Percentiles rank a stretch among this genome's conserved stretches.
Evolutionary conservation across 2,329 filamentous ascomycete genomes (phyloP).

Genomic region (Ophiosphaerella herpotricha): DNA sequence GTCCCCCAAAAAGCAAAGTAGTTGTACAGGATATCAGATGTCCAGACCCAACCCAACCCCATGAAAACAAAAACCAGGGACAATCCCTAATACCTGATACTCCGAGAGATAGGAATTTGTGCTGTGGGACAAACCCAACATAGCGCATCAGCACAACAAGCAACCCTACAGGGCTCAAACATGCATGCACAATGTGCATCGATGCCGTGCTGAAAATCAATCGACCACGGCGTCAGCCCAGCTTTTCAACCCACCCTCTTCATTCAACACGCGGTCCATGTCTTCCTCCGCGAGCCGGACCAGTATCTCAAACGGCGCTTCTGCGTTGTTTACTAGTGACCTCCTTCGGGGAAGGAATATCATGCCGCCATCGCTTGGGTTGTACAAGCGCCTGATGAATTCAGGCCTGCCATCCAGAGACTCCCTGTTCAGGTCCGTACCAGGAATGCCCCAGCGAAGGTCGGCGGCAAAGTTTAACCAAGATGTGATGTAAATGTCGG

Average conservation of each 20-base stretch:
- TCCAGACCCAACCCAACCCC: conserved; percentile 23
- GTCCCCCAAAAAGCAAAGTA: conserved; percentile 21
- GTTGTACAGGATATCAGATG: conserved; percentile 45
- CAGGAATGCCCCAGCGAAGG: conserved; percentile 40
- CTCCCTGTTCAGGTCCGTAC: conserved; percentile 27
- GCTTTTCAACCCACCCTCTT: conserved; percentile 32
- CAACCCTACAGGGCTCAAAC: conserved; percentile 9
- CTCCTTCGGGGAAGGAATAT: conserved; percentile 41
- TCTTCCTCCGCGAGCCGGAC: conserved; percentile 40
- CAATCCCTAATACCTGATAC: conserved; percentile 23
- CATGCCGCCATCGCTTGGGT: conserved; percentile 39
- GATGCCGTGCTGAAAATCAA: conserved; percentile 11
- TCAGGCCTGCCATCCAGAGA: conserved; percentile 38
- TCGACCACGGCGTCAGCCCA: conserved; percentile 37
- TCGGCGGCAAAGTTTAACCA: conserved; percentile 44
- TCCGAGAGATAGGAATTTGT: conserved; percentile 8
- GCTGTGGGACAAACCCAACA: conserved; percentile 6
- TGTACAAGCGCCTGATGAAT: conserved; percentile 38
- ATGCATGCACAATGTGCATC: conserved; percentile 4
- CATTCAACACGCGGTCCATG: conserved; percentile 36
- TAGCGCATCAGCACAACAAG: conserved; percentile 17
- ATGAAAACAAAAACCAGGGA: conserved; percentile 20
- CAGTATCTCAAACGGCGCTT: conserved; percentile 43
- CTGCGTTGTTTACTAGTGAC: conserved; percentile 20
- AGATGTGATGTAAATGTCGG: conserved; percentile 42